These are phyloP conservation scores for Zygosaccharomyces pseudobailii DNA, from an alignment of 1,139 yeast genomes.

Conservation along the genomic window DNA sequence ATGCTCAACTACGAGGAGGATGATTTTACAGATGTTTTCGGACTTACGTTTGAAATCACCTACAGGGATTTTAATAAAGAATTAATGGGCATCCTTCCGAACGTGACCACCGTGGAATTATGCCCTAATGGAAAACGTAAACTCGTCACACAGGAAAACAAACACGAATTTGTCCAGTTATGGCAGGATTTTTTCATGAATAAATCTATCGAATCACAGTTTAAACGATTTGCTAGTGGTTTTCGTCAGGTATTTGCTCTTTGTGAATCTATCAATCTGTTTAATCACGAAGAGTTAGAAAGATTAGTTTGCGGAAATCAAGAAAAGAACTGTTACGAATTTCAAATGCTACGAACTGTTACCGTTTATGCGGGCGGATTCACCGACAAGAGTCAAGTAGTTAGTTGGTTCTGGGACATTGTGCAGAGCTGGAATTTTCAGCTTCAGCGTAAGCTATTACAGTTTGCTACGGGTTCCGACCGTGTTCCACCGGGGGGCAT, in stretches of 20 bases:
- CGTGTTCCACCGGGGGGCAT: slow-evolving; percentile 90
- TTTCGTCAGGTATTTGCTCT: slow-evolving; percentile 66
- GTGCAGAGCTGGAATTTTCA: slow-evolving; percentile 43
- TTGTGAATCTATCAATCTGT: slow-evolving; percentile 72
- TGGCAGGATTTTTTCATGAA: slow-evolving; percentile 59
- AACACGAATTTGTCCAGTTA: slow-evolving; percentile 53
- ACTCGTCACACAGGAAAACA: slow-evolving; percentile 53
- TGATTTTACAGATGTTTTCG: slow-evolving; percentile 44
- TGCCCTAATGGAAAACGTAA: slow-evolving; percentile 51
- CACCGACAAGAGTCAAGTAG: slow-evolving; percentile 36
- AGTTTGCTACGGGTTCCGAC: slow-evolving; percentile 86
- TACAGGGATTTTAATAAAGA: slow-evolving; percentile 40
- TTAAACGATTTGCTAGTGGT: slow-evolving; percentile 60
- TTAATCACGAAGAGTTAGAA: slow-evolving; percentile 78
- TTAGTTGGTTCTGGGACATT: slow-evolving; percentile 85
- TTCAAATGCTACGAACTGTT: slow-evolving; percentile 60
- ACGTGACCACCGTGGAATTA: slow-evolving; percentile 43
- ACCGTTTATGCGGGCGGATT: slow-evolving; percentile 69
- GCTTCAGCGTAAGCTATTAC: slow-evolving; percentile 58
- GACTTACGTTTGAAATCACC: slow-evolving; percentile 46
- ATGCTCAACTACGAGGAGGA: slow-evolving; percentile 47
- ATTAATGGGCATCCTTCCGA: slow-evolving; percentile 10
- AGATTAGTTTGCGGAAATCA: slow-evolving; percentile 74
- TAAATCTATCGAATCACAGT: slow-evolving; percentile 49
- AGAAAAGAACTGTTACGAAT: slow-evolving; percentile 52